Evolutionary conservation across 2,329 filamentous ascomycete genomes (phyloP).

Genomic region (Aspergillus ruber): DNA sequence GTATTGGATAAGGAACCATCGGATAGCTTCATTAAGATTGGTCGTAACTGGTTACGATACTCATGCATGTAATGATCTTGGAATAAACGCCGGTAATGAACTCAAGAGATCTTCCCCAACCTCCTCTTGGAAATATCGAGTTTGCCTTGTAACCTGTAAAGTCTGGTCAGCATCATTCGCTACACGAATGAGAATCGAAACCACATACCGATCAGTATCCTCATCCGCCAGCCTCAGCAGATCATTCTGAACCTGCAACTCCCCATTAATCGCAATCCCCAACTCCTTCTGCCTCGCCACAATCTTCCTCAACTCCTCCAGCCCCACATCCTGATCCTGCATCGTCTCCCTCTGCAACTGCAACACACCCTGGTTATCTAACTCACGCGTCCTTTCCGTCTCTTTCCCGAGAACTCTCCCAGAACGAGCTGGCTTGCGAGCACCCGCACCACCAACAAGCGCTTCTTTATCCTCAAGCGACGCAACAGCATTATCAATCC

Average conservation of each 20-base stretch:
- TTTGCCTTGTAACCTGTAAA: conserved; percentile 36
- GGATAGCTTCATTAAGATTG: background rate
- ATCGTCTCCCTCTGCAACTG: conserved; percentile 59
- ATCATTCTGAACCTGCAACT: conserved; percentile 56
- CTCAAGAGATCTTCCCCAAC: conserved; percentile 42
- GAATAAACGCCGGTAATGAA: background rate
- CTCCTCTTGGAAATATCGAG: conserved; percentile 44
- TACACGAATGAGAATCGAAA: conserved; percentile 1
- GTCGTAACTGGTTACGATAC: background rate
- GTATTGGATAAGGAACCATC: background rate
- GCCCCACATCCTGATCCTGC: conserved; percentile 54
- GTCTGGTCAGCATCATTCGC: background rate
- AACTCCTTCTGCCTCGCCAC: conserved; percentile 56
- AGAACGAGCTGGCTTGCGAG: conserved; percentile 30
- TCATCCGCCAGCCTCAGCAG: conserved; percentile 54
- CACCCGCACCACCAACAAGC: conserved; percentile 27
- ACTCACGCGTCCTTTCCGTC: conserved; percentile 55
- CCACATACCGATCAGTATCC: conserved; percentile 46
- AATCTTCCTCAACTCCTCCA: conserved; percentile 53
- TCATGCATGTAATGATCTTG: background rate
- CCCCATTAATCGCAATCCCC: conserved; percentile 57
- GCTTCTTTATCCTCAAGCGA: conserved; percentile 41
- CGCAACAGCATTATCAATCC: conserved; percentile 42
- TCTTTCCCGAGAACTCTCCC: conserved; percentile 49
- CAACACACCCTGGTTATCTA: conserved; percentile 59